These are phyloP conservation scores for Hirsutella minnesotensis DNA, from an alignment of 2,329 filamentous ascomycete species.

Conservation along the genomic window DNA sequence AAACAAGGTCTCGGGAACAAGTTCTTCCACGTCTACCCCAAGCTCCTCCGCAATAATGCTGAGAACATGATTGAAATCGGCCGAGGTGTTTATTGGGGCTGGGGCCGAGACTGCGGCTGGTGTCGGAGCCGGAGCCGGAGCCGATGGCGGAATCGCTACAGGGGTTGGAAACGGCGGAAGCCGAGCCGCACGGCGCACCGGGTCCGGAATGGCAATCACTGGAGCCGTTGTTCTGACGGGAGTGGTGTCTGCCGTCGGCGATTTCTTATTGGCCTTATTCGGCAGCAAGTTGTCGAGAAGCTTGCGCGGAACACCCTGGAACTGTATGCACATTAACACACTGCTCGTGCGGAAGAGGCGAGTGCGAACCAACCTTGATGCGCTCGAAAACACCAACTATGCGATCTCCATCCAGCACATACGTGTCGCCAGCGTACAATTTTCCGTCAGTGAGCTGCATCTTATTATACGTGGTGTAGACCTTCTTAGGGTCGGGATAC, in stretches of 20 bases:
- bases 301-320: conserved; percentile 35
- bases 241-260: neutral
- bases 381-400: conserved; percentile 37
- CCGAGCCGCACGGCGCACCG: too few relatives aligned
- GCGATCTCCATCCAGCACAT: conserved; percentile 32
- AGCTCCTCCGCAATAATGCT: conserved; percentile 6
- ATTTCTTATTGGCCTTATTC: neutral
- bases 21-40: neutral
- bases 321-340: conserved; percentile 22
- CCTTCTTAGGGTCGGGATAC: neutral
- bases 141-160: neutral
- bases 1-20: conserved; percentile 20
- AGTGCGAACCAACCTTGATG: conserved; percentile 32
- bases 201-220: too few relatives aligned
- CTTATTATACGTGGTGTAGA: conserved; percentile 41
- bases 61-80: neutral
- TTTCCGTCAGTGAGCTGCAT: conserved; percentile 39
- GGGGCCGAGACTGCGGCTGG: neutral
- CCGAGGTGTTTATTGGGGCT: neutral
- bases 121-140: neutral
- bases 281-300: neutral
- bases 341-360: neutral
- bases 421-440: conserved; percentile 37
- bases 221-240: too few relatives aligned
- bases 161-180: too few relatives aligned